Conservation (phyloP, 805 yeast species). For the Yamadazyma kitorensis region DNA sequence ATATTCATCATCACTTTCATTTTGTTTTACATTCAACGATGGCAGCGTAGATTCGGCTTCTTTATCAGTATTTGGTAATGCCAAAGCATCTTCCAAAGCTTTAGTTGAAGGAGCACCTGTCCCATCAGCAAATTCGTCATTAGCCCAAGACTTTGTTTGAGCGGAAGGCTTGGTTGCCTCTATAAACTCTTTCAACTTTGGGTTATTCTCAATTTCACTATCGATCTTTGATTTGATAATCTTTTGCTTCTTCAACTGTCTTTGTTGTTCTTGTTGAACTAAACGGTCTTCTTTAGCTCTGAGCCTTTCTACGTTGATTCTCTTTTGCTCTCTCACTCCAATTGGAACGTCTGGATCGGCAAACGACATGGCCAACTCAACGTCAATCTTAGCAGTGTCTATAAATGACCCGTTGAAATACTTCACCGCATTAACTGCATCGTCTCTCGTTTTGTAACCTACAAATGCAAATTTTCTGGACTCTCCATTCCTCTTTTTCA, state of each 20-base stretch:
- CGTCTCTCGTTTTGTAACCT: conserved; percentile 72
- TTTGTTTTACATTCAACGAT: conserved; percentile 31
- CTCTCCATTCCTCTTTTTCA: conserved; percentile 78
- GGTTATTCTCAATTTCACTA: conserved; percentile 60
- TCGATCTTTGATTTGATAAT: conserved; percentile 41
- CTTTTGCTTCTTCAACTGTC: conserved; percentile 39
- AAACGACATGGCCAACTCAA: conserved; percentile 79
- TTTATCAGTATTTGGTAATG: conserved; percentile 15
- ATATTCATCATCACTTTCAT: conserved; percentile 52
- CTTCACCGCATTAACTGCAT: conserved; percentile 74
- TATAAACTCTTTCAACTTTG: conserved; percentile 74
- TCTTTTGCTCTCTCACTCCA: conserved; percentile 44
- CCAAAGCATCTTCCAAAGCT: conserved; percentile 44
- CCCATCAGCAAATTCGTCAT: conserved; percentile 51
- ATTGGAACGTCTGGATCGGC: conserved; percentile 80
- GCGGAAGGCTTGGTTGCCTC: conserved; percentile 77
- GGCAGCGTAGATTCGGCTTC: conserved; percentile 1
- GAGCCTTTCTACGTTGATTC: conserved; percentile 45
- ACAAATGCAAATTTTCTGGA: conserved; percentile 92
- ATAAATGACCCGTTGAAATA: conserved; percentile 77
- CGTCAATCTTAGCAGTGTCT: conserved; percentile 78
- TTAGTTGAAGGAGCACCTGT: conserved; percentile 45
- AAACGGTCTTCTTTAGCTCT: conserved; percentile 42
- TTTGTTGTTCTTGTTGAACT: conserved; percentile 35
- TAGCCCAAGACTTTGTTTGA: conserved; percentile 73